These are phyloP conservation scores for Sungouiella blattae DNA, from an alignment of 805 yeast genomes.

Conservation along the genomic window DNA sequence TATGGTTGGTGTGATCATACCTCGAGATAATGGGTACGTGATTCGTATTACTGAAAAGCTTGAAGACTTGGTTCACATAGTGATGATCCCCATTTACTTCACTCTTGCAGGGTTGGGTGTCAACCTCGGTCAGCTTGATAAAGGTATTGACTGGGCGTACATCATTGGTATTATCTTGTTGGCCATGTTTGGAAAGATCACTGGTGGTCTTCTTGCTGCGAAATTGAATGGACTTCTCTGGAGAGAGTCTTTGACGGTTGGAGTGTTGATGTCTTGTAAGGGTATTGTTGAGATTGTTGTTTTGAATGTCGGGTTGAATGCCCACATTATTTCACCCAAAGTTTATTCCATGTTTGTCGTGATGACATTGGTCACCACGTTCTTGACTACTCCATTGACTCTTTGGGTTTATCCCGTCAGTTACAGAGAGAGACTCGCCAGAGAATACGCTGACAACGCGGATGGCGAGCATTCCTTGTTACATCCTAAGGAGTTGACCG, in stretches of 20 bases:
- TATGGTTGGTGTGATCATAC: slow-evolving; percentile 70
- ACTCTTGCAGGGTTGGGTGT: slow-evolving; percentile 75
- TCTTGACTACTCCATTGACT: slow-evolving; percentile 76
- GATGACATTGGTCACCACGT: slow-evolving; percentile 78
- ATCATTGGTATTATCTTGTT: slow-evolving; percentile 61
- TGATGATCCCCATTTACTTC: slow-evolving; percentile 74
- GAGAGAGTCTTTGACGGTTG: slow-evolving; percentile 76
- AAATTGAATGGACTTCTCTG: slow-evolving; percentile 58
- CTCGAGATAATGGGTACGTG: slow-evolving; percentile 72
- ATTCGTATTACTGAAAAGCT: slow-evolving; percentile 66
- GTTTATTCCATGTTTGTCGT: slow-evolving; percentile 78
- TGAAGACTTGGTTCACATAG: slow-evolving; percentile 71
- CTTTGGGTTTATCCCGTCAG: slow-evolving; percentile 56
- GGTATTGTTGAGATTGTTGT: slow-evolving; percentile 86
- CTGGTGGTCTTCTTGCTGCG: slow-evolving; percentile 67
- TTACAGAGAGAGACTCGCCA: slow-evolving; percentile 51
- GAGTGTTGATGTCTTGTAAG: slow-evolving; percentile 82
- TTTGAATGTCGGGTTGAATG: slow-evolving; percentile 66
- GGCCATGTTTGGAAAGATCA: slow-evolving; percentile 65
- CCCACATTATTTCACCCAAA: slow-evolving; percentile 60
- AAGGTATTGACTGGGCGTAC: slow-evolving; percentile 77
- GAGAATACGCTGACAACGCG: slow-evolving; percentile 18
- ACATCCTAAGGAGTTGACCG: slow-evolving; percentile 11
- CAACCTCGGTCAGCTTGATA: slow-evolving; percentile 58
- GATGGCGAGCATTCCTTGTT: slow-evolving; percentile 4